Base-by-base conservation (phyloP, 2,329 filamentous ascomycete species). In the Leptographium flavum region DNA sequence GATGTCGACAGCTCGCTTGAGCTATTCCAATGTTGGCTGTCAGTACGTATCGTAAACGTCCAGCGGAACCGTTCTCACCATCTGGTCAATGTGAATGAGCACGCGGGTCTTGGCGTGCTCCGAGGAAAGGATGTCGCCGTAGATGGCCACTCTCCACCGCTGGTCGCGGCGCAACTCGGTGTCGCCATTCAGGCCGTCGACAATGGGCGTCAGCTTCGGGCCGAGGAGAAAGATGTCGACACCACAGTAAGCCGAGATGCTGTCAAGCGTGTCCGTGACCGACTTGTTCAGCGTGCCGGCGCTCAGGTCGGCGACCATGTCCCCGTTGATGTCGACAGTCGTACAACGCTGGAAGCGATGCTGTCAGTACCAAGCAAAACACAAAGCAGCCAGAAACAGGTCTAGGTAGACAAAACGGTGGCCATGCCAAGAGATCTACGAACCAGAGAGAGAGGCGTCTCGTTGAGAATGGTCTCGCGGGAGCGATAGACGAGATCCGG, bases 81-180 rank as follows among this genome's bases (percentile, higher is more conserved):
- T 77, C 64, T 87, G 86, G 62, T 98, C 92, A 59, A 98, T 96
- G 72, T 95, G 92, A 62, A 96, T 94, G 61, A 98, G 69, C 35
- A 95, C 81, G 53, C 92, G 79, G 17, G 90, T 94, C 72, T 98
- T 98, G 45, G 92, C 92, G 64, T 96, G 90, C 63, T 98, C 92
- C 25, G 87, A 83, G 53, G 87, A 94, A 66, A 96, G 79, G 63
- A 92, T 82, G 60, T 98, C 92, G 45, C 92, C 90, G 57, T 92
- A 98, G 52, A 98, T 93, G 55, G 87, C 84, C 49, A 95, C 82
- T 58, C 90, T 81, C 69, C 93, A 87, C 54, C 90, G 79, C 62
- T 92, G 85, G 61, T 95, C 88, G 56, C 86, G 82, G 54, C 84
- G 84, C 57, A 92, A 81, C 57, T 92, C 81, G 32, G 79, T 78